A percentile compares a stretch with the other conserved stretches of the same genome.
phyloP scores from a whole-genome alignment of 306 rosid species.

The Vigna radiata region DNA sequence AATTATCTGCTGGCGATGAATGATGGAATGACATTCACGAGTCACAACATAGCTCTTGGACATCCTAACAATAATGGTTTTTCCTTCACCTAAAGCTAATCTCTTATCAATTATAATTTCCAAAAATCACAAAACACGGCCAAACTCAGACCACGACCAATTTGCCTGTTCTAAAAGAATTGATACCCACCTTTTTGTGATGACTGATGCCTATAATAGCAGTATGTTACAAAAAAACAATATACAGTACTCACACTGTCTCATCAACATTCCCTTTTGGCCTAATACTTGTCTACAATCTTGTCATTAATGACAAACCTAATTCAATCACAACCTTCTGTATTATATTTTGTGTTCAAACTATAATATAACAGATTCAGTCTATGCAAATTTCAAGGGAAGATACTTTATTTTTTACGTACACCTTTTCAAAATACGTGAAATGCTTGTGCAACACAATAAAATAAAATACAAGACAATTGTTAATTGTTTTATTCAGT shows the following conservation, averaged over 20 bases:
- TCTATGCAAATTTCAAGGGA: neutral
- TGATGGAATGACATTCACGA: slow-evolving; percentile 11
- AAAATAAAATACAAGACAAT: neutral
- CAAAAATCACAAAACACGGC: neutral
- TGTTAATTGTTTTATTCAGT: slow-evolving; percentile 3
- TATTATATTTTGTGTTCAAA: neutral
- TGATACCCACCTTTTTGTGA: slow-evolving; percentile 16
- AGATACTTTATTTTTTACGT: neutral
- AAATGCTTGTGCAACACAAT: neutral
- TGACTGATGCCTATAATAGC: neutral
- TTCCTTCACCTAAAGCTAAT: neutral
- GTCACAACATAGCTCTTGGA: neutral
- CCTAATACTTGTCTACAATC: slow-evolving; percentile 19
- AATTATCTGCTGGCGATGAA: slow-evolving; percentile 26
- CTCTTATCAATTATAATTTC: neutral
- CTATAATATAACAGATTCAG: neutral
- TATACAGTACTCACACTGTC: neutral
- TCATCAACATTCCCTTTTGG: slow-evolving; percentile 2
- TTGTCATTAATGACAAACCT: neutral
- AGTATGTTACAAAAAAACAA: slow-evolving; percentile 12
- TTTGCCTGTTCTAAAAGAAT: slow-evolving; percentile 28
- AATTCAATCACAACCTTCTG: neutral
- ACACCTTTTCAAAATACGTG: neutral
- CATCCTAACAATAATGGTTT: slow-evolving; percentile 1
- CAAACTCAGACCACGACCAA: slow-evolving; percentile 1